These are phyloP conservation scores for Cicer pinnatifidum DNA, from an alignment of 306 rosid species.

Conservation along the genomic window DNA sequence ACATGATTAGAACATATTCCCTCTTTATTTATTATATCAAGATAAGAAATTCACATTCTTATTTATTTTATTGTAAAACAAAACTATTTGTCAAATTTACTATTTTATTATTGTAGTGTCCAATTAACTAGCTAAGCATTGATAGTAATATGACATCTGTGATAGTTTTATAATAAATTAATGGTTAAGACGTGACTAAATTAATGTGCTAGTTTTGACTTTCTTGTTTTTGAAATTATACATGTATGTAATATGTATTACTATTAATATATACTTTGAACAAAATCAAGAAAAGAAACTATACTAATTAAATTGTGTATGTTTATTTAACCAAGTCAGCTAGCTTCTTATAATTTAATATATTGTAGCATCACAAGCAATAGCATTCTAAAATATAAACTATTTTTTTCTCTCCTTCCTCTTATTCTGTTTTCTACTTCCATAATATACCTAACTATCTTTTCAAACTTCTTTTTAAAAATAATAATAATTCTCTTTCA, in stretches of 20 bases:
- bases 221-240: constrained; percentile 25
- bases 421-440: constrained; percentile 9
- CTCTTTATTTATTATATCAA: not conserved
- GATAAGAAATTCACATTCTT: not conserved
- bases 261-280: not conserved
- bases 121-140: not conserved
- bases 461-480: constrained; percentile 17
- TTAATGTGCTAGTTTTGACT: constrained; percentile 36
- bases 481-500: not conserved
- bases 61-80: constrained; percentile 6
- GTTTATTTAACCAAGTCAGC: constrained; percentile 36
- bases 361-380: constrained; percentile 36
- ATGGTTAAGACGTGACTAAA: constrained; percentile 43
- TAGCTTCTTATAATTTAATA: constrained; percentile 28
- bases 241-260: not conserved
- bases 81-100: not conserved
- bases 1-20: constrained; percentile 22
- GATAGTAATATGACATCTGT: constrained; percentile 26
- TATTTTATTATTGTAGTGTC: not conserved
- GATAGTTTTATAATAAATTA: constrained; percentile 25
- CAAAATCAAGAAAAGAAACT: constrained; percentile 11
- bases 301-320: constrained; percentile 30
- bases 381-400: constrained; percentile 8
- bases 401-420: not conserved
- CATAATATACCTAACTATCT: constrained; percentile 45